Evolutionary conservation across 495 filamentous ascomycete genomes (phyloP).

Genomic region (Aspergillus ostianus): DNA sequence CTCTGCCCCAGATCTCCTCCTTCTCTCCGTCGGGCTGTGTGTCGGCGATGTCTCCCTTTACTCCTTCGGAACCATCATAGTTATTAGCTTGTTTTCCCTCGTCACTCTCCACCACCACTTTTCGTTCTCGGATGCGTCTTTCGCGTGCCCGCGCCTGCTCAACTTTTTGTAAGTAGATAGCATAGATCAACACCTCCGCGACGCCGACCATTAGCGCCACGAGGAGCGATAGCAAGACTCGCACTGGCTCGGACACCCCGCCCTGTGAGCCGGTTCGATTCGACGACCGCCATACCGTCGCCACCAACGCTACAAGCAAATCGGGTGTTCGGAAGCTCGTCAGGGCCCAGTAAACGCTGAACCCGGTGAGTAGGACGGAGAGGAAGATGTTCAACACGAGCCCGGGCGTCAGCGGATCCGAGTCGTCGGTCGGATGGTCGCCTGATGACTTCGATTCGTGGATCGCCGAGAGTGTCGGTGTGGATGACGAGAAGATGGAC

Average conservation of each 20-base stretch:
- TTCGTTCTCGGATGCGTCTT: conserved; percentile 63
- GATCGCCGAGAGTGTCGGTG: conserved; percentile 24
- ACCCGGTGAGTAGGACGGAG: conserved; percentile 45
- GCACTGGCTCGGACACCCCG: conserved; percentile 33
- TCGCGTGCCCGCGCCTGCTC: conserved; percentile 67
- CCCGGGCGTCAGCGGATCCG: conserved; percentile 41
- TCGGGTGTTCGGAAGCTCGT: conserved; percentile 54
- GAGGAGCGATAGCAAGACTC: conserved; percentile 40
- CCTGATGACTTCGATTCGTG: conserved; percentile 25
- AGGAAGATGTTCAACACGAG: conserved; percentile 50
- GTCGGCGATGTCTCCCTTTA: conserved; percentile 2
- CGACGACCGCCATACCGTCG: conserved; percentile 39
- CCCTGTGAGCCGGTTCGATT: conserved; percentile 29
- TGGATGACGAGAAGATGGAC: conserved; percentile 53
- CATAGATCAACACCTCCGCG: conserved; percentile 86
- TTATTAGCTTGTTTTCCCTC: conserved; percentile 20
- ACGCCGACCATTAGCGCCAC: conserved; percentile 63
- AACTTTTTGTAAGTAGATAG: conserved; percentile 77
- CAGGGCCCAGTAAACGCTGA: conserved; percentile 47
- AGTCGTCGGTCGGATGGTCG: conserved; percentile 46
- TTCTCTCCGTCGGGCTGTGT: conserved; percentile 21
- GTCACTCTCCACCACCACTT: conserved; percentile 62
- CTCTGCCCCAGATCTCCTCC: conserved; percentile 47
- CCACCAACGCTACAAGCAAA: conserved; percentile 28
- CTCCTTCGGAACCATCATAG: conserved; percentile 7